These are phyloP conservation scores for Juncus effusus DNA, from an alignment of 176 grass and related monocot species.

Conservation along the genomic window DNA sequence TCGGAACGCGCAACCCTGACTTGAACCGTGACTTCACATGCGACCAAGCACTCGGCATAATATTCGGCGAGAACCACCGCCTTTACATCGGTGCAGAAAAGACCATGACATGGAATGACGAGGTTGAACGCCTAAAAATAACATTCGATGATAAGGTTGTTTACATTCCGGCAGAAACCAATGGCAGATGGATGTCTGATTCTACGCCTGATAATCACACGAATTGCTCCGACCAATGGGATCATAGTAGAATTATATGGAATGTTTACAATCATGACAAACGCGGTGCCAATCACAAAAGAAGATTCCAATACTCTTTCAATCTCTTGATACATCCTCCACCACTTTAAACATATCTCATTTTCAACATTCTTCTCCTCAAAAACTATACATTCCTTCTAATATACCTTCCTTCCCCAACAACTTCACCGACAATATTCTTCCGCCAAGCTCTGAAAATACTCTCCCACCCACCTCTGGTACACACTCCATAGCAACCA, in stretches of 20 bases:
- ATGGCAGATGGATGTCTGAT: slow-evolving; percentile 23
- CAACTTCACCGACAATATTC: too few relatives aligned
- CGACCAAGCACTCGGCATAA: slow-evolving; percentile 46
- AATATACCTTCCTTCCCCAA: too few relatives aligned
- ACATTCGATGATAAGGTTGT: slow-evolving; percentile 36
- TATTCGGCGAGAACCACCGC: slow-evolving; percentile 33
- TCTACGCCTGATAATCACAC: neutral
- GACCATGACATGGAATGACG: slow-evolving; percentile 47
- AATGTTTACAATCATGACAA: slow-evolving; percentile 47
- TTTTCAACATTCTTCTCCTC: too few relatives aligned
- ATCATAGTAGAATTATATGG: slow-evolving; percentile 40
- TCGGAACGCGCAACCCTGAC: slow-evolving; percentile 53
- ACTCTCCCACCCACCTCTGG: too few relatives aligned
- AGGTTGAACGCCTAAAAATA: slow-evolving; percentile 43
- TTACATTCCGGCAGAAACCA: slow-evolving; percentile 24
- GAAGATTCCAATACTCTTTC: slow-evolving; percentile 30
- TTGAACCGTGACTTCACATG: slow-evolving; percentile 54
- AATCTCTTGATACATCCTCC: too few relatives aligned
- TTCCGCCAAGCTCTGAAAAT: too few relatives aligned
- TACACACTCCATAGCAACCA: too few relatives aligned
- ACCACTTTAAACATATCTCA: too few relatives aligned
- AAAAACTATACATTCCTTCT: too few relatives aligned
- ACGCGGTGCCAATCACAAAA: slow-evolving; percentile 54
- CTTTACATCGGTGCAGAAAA: slow-evolving; percentile 48
- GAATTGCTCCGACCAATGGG: slow-evolving; percentile 29